Percentiles rank a stretch among this genome's conserved stretches.
Evolutionary conservation across 2,329 filamentous ascomycete genomes (phyloP).

Genomic region (Amesomyces nigricolor): DNA sequence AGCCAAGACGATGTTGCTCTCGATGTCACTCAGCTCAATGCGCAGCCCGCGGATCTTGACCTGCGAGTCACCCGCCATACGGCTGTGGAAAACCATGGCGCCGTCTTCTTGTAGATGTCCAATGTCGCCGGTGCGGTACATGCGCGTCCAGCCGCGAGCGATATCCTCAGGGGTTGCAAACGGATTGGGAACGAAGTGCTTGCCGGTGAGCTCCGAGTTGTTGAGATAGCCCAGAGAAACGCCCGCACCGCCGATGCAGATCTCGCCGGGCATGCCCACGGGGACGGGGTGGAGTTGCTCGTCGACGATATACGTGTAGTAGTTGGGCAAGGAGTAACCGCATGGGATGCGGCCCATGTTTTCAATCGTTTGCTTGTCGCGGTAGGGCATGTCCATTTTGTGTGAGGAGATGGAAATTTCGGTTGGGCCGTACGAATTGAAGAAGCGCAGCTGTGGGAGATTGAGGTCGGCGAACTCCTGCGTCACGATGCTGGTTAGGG

Average conservation of each 20-base stretch:
- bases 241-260: conserved; percentile 35
- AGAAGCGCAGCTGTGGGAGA: conserved; percentile 20
- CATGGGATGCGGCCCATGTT: too few species aligned
- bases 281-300: conserved; percentile 32
- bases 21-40: conserved; percentile 41
- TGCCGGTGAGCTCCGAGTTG: conserved; percentile 19
- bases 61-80: conserved; percentile 35
- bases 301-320: conserved; percentile 36
- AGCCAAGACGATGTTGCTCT: not conserved
- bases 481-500: not conserved
- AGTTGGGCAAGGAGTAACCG: conserved; percentile 33
- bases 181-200: conserved; percentile 25
- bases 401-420: conserved; percentile 21
- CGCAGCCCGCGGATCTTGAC: conserved; percentile 39
- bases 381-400: too few species aligned
- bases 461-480: not conserved
- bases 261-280: conserved; percentile 37
- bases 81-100: conserved; percentile 30
- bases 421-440: conserved; percentile 29
- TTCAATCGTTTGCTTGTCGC: too few species aligned
- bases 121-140: conserved; percentile 37
- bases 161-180: conserved; percentile 20
- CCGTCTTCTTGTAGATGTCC: conserved; percentile 32
- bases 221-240: conserved; percentile 32
- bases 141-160: conserved; percentile 19